Base-by-base conservation (phyloP, 2,329 filamentous ascomycete genomes). In the Curvularia sp. region DNA sequence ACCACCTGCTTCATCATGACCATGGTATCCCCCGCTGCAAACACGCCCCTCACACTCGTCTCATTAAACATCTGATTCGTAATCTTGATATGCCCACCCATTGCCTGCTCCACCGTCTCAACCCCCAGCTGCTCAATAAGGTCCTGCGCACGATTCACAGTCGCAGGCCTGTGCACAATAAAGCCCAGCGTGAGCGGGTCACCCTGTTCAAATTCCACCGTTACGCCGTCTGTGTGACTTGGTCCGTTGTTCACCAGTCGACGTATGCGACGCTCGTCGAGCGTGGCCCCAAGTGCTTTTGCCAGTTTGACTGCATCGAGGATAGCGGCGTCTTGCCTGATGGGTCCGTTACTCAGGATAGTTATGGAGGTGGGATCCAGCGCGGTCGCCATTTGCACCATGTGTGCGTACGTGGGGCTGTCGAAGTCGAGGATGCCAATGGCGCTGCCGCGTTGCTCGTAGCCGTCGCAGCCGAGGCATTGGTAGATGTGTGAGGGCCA, bases 381-480 rank as follows among this genome's bases (percentile, higher is more conserved):
- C 0, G 61, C 58, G 1, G 53, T 39, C 1, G 70, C 71, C 70
- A 75, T 72, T 35, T 63, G 57, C 2, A 69, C 67, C 3, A 69
- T 44, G 51, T 74, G 73, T 3, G 61, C 50, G n/a, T 60, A 64
- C 49, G 60, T 58, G 0, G 71, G 68, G n/a, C 53, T 62, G 9
- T 61, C 57, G 31, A 68, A 71, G 2, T 60, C 64, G 0, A 75
- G 61, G 18, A 75, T 59, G 3, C 72, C 73, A 5, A 73, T 68
- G 0, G 74, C 65, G 1, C 63, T 65, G 1, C 82, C 84, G 13
- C 81, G 78, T 50, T 87, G 83, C 61, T 88, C 86, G 67, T 80
- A 88, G 4, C 86, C 86, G 61, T 87, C 80, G 70, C 85, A 88
- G 64, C 83, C 86, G 1, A 88, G 78, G 63, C 85, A 88, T 64